phyloP scores from a whole-genome alignment of 2,329 filamentous ascomycete genomes.

The Exophiala alcalophila region DNA sequence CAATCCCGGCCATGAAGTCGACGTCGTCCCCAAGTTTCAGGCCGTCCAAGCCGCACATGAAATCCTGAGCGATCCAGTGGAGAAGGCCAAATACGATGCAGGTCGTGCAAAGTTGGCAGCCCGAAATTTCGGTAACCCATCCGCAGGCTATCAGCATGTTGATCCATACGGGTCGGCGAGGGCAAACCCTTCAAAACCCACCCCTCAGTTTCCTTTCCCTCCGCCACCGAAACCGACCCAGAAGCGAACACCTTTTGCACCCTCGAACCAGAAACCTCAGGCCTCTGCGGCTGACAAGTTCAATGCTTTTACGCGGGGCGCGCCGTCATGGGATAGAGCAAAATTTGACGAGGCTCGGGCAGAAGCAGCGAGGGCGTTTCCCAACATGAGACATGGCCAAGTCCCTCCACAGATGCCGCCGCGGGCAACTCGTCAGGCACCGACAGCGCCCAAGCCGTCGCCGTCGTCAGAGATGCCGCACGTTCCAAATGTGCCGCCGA shows the following conservation, averaged over 20 bases:
- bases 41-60: slow-evolving; percentile 84
- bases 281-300: slow-evolving; percentile 28
- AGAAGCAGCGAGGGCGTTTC: slow-evolving; percentile 28
- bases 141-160: slow-evolving; percentile 7
- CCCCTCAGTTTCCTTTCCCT: slow-evolving; percentile 19
- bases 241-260: slow-evolving; percentile 12
- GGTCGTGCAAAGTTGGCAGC: slow-evolving; percentile 43
- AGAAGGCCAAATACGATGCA: slow-evolving; percentile 61
- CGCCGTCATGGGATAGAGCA: slow-evolving; percentile 27
- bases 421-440: slow-evolving; percentile 22
- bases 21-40: slow-evolving; percentile 79
- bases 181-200: slow-evolving; percentile 14
- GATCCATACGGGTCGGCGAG: slow-evolving; percentile 24
- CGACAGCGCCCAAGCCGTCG: slow-evolving; percentile 26
- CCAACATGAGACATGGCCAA: slow-evolving; percentile 22
- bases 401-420: slow-evolving; percentile 22
- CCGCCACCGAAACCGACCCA: slow-evolving; percentile 24
- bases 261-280: slow-evolving; percentile 19
- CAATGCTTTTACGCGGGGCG: slow-evolving; percentile 27
- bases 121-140: slow-evolving; percentile 17
- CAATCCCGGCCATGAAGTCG: slow-evolving; percentile 76
- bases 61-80: slow-evolving; percentile 61
- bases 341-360: slow-evolving; percentile 27
- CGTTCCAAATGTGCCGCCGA: slow-evolving; percentile 30
- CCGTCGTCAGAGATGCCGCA: slow-evolving; percentile 33